These are phyloP conservation scores for Emmonsiellopsis sp. DNA, from an alignment of 2,329 filamentous ascomycete species.

Conservation along the genomic window DNA sequence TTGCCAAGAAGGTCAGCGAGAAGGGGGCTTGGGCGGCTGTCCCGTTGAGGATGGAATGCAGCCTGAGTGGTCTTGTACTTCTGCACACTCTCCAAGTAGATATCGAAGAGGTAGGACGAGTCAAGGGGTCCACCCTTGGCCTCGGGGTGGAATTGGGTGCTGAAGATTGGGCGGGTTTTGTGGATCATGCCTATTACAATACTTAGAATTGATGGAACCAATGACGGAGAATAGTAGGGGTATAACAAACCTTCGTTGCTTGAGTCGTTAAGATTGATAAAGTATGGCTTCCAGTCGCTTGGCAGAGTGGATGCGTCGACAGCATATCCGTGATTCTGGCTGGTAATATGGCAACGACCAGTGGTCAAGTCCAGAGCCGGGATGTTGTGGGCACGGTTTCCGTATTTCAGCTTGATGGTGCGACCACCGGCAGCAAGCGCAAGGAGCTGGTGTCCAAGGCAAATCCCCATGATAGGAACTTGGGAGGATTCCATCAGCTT, in stretches of 20 bases:
- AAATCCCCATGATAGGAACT: constrained; percentile 94
- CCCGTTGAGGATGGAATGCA: constrained; percentile 61
- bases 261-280: constrained; percentile 94
- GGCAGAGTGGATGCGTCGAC: constrained; percentile 78
- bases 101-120: constrained; percentile 91
- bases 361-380: constrained; percentile 90
- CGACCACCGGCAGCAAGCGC: constrained; percentile 79
- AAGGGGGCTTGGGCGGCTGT: constrained; percentile 78
- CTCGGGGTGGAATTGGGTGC: constrained; percentile 97
- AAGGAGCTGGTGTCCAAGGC: constrained; percentile 91
- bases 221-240: neutral
- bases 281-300: constrained; percentile 91
- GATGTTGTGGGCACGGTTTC: constrained; percentile 98
- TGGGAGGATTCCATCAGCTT: constrained; percentile 86
- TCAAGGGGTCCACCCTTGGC: constrained; percentile 96
- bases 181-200: constrained; percentile 65
- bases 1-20: constrained; percentile 86
- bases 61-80: constrained; percentile 79
- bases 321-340: constrained; percentile 96
- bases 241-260: constrained; percentile 69
- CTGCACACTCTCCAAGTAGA: constrained; percentile 82
- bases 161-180: constrained; percentile 92
- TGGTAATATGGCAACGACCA: constrained; percentile 95
- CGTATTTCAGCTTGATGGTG: constrained; percentile 98
- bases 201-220: constrained; percentile 3